Conservation (phyloP, 768 basidiomycete genomes). For the Mrakia blollopis region DNA sequence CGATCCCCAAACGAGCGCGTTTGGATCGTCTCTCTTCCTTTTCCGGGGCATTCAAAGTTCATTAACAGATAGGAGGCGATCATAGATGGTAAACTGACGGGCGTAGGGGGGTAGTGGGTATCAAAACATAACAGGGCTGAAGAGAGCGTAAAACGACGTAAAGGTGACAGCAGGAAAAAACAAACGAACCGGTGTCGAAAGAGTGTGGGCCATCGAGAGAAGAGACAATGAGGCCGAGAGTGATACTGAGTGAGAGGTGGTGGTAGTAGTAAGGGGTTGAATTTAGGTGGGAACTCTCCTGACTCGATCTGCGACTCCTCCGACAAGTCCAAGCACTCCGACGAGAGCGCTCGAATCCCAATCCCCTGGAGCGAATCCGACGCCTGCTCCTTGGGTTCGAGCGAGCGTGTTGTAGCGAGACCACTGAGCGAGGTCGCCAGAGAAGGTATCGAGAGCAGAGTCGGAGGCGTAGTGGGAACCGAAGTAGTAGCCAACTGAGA, state of each 20-base stretch:
- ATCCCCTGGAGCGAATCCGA: constrained; percentile 17
- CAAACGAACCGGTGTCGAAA: no score
- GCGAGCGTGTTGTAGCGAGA: constrained; percentile 29
- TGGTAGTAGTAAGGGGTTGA: not conserved
- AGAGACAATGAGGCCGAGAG: not conserved
- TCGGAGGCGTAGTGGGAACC: constrained; percentile 9
- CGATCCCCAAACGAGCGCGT: not conserved
- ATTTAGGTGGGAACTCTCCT: not conserved
- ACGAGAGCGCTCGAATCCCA: not conserved
- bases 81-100: no score
- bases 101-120: no score
- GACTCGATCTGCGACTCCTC: not conserved
- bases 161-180: no score
- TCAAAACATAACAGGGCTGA: no score
- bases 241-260: not conserved
- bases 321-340: not conserved
- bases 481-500: constrained; percentile 14
- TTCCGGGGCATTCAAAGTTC: no score
- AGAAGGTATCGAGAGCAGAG: constrained; percentile 2
- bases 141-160: no score
- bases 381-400: constrained; percentile 21
- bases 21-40: not conserved
- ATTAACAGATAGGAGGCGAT: no score
- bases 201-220: no score
- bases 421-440: constrained; percentile 13